Percentiles rank a stretch among this genome's conserved stretches.
phyloP scores from a whole-genome alignment of 1,284 basidiomycete genomes.

The Cerioporus squamosus region DNA sequence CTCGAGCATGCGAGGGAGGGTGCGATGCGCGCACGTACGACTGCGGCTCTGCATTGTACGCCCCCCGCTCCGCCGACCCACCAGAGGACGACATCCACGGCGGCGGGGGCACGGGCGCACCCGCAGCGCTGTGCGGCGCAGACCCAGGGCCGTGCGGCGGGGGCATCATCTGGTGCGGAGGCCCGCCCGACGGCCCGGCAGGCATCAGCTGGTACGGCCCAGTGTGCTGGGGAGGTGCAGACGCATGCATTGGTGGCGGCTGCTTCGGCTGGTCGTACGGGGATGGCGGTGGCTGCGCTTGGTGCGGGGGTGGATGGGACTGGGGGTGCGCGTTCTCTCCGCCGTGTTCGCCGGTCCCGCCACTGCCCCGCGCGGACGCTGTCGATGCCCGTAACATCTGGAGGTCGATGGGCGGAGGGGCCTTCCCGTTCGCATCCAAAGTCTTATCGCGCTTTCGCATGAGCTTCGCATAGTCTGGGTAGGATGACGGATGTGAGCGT shows the following conservation, averaged over 20 bases:
- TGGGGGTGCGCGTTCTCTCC: slow-evolving; percentile 24
- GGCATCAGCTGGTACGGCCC: slow-evolving; percentile 37
- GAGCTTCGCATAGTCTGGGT: slow-evolving; percentile 75
- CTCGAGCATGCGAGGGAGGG: slow-evolving; percentile 42
- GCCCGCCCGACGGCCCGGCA: slow-evolving; percentile 24
- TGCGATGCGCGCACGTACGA: slow-evolving; percentile 63
- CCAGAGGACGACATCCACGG: slow-evolving; percentile 49
- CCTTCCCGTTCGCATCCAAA: slow-evolving; percentile 51
- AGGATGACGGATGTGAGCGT: not conserved
- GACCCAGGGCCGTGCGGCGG: slow-evolving; percentile 29
- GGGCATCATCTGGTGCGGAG: slow-evolving; percentile 50
- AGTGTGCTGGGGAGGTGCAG: slow-evolving; percentile 22
- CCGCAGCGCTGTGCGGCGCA: slow-evolving; percentile 27
- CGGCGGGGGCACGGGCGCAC: slow-evolving; percentile 43
- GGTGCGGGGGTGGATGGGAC: slow-evolving; percentile 17
- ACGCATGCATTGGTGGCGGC: slow-evolving; percentile 23
- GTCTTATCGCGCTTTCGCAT: slow-evolving; percentile 74
- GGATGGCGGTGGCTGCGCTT: slow-evolving; percentile 18
- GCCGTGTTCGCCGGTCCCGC: slow-evolving; percentile 17
- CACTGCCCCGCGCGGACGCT: slow-evolving; percentile 52
- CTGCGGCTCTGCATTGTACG: slow-evolving; percentile 54
- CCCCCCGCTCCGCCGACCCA: slow-evolving; percentile 26
- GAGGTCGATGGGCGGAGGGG: slow-evolving; percentile 62
- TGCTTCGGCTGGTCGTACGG: slow-evolving; percentile 29
- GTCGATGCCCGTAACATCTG: slow-evolving; percentile 71